Conservation (phyloP, 257 asterid species). For the Capsicum baccatum region DNA sequence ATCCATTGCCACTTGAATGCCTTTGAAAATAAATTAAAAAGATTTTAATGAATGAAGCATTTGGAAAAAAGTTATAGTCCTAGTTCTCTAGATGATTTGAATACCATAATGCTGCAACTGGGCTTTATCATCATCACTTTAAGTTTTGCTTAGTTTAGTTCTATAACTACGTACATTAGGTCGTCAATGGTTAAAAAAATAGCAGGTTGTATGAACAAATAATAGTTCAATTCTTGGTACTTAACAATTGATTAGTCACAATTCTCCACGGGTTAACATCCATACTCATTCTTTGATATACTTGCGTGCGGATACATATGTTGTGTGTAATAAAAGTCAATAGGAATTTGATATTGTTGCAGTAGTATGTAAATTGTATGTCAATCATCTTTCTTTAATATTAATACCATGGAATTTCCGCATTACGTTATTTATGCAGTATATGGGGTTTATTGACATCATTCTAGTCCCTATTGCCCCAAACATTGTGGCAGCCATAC, state of each 20-base stretch:
- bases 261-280: too few species aligned
- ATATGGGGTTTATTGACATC: constrained; percentile 1
- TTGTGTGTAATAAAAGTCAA: neutral
- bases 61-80: too few species aligned
- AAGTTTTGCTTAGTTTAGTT: too few species aligned
- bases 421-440: neutral
- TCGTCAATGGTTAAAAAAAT: too few species aligned
- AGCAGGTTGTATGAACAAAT: too few species aligned
- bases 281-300: neutral
- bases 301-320: neutral
- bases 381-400: neutral
- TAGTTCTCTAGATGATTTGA: too few species aligned
- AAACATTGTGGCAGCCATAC: constrained; percentile 38
- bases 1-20: neutral
- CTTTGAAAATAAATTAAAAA: neutral
- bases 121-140: too few species aligned
- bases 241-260: too few species aligned
- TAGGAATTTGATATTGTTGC: neutral
- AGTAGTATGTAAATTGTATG: neutral
- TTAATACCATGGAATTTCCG: neutral
- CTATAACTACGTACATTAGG: too few species aligned
- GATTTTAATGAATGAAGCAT: neutral
- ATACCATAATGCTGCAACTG: too few species aligned
- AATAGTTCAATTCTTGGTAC: too few species aligned
- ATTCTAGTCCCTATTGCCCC: constrained; percentile 1